Evolutionary conservation across 1,139 yeast species (phyloP), one percentile per base, ranked within the genome.

Genomic region (Taphrina populina): DNA sequence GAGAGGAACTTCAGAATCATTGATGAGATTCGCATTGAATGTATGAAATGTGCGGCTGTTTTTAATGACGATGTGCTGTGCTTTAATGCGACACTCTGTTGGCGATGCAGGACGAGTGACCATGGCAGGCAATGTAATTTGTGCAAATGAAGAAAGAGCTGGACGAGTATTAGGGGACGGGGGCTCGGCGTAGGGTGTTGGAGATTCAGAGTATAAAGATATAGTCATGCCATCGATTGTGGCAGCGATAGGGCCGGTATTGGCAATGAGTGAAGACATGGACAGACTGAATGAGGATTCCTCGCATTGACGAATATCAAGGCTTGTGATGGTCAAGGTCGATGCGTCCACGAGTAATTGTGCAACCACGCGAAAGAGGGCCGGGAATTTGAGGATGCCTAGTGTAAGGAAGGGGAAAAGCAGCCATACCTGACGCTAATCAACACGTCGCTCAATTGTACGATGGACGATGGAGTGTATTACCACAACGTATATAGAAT

Each of bases 301-400:
- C 34, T 40, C 34, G n/a, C 45, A 40, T 2, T 26, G 34, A 21
- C 34, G 6, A 15, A 40, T 40, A 23, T 24, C 32, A 10, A 40
- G 24, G 11, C 34, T 26, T 7, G 21, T 19, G 33, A 40, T 40
- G 13, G 45, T 26, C 34, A 40, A 17, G 5, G 2, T 13, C 32
- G 45, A 40, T 17, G 45, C 45, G 23, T 40, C 45, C 34, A 40
- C 45, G 19, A 40, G 10, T 19, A 40, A 23, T 26, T 40, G 45
- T 13, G 45, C 45, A 10, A 40, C 23, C 21, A 40, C 4, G 8
- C 27, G 32, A 13, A 40, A 40, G 5, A 40, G 24, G 34, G 17
- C 27, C 8, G 45, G 45, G 17, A 40, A 40, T 19, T 40, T 23
- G 15, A 40, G 19, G 23, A 26, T 26, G 13, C 32, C 45, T 3